Percentiles rank a stretch among this genome's conserved stretches.
Evolutionary conservation across 208 protist species (phyloP).

Genomic region (Trypanosoma brucei): DNA sequence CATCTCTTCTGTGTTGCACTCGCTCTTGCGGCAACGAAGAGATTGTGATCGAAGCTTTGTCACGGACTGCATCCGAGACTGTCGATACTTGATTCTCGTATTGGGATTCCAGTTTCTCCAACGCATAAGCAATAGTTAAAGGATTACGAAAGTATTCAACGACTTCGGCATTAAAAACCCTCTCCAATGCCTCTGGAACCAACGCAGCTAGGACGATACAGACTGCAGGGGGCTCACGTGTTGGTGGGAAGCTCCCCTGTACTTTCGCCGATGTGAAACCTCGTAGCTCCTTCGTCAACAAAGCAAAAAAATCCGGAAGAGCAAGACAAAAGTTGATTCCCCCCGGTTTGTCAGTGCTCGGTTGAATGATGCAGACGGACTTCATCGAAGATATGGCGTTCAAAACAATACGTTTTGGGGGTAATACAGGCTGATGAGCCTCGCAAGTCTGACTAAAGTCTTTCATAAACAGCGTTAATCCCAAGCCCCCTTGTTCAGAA

Average conservation of each 20-base stretch:
- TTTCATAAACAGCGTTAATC: slow-evolving; percentile 5
- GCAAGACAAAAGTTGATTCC: slow-evolving; percentile 1
- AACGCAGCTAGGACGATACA: slow-evolving; percentile 46
- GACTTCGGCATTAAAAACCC: slow-evolving; percentile 26
- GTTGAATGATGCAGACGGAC: not conserved
- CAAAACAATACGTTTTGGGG: slow-evolving; percentile 12
- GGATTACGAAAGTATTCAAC: slow-evolving; percentile 51
- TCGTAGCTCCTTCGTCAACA: slow-evolving; percentile 11
- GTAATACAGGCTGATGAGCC: slow-evolving; percentile 7
- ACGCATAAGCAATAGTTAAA: slow-evolving; percentile 29
- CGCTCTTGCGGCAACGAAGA: too few species aligned
- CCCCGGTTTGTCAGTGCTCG: not conserved
- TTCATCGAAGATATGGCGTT: slow-evolving; percentile 5
- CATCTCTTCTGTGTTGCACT: too few species aligned
- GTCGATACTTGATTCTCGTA: not conserved
- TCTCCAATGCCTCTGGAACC: slow-evolving; percentile 30
- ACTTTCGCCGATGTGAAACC: not conserved
- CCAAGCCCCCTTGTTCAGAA: slow-evolving; percentile 1
- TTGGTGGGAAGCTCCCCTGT: not conserved
- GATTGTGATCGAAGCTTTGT: not conserved
- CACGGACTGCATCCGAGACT: not conserved
- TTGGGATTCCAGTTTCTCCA: slow-evolving; percentile 14
- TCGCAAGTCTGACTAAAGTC: slow-evolving; percentile 14
- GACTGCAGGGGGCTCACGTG: slow-evolving; percentile 34
- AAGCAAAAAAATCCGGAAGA: slow-evolving; percentile 8